phyloP scores from a whole-genome alignment of 805 yeast species.

The Torulaspora gathmanii region DNA sequence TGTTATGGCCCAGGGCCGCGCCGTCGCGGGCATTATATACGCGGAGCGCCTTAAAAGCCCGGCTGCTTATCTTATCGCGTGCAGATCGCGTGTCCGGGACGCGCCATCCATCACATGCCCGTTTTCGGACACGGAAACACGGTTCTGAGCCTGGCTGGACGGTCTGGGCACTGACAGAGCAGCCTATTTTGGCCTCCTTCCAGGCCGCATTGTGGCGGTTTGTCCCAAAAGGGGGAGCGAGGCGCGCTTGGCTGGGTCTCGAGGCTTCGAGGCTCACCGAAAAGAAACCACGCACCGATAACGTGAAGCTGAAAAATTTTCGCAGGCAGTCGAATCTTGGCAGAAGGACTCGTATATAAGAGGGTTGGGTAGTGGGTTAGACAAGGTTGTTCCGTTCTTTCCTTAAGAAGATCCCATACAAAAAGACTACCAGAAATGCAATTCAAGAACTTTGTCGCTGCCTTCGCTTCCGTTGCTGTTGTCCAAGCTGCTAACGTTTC shows the following conservation, averaged over 20 bases:
- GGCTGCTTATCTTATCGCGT: neutral
- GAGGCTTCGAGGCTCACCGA: neutral
- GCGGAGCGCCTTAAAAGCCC: neutral
- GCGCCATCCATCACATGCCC: neutral
- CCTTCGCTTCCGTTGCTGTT: conserved; percentile 66
- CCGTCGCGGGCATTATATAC: neutral
- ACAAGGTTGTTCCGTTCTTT: no score
- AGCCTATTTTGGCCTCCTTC: no score
- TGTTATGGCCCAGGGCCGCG: neutral
- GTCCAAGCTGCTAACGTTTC: conserved; percentile 60
- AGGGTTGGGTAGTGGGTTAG: no score
- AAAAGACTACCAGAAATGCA: conserved; percentile 47
- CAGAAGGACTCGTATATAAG: neutral
- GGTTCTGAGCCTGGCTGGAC: no score
- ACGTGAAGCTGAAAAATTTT: conserved; percentile 2
- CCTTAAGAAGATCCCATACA: no score
- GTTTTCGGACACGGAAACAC: no score
- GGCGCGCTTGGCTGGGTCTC: conserved; percentile 1
- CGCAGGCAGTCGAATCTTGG: neutral
- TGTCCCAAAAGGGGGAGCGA: conserved; percentile 1
- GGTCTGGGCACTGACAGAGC: no score
- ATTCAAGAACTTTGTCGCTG: conserved; percentile 62
- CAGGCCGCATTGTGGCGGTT: neutral
- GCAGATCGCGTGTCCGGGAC: neutral
- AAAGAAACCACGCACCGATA: neutral